Percentiles rank a stretch among this genome's conserved stretches.
These are phyloP conservation scores for Petasospora rhodanensis DNA, from an alignment of 1,139 yeast species.

Conservation along the genomic window DNA sequence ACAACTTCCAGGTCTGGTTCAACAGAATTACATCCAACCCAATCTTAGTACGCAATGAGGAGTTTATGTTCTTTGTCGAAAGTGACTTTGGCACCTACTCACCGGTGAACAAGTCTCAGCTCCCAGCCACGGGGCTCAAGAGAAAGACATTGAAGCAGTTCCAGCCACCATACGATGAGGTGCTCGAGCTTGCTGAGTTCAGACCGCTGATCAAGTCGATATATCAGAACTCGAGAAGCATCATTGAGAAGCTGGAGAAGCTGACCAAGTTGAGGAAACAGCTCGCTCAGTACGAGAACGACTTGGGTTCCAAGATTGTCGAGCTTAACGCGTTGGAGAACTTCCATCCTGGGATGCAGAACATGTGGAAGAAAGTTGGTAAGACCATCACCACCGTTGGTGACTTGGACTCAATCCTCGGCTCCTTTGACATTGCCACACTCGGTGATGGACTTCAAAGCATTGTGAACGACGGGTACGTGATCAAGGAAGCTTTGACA, in stretches of 20 bases:
- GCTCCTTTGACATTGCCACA: constrained; percentile 69
- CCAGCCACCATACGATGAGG: constrained; percentile 88
- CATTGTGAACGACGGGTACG: constrained; percentile 71
- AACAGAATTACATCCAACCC: constrained; percentile 71
- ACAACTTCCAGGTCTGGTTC: constrained; percentile 81
- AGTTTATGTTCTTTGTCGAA: constrained; percentile 81
- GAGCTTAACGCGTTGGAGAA: constrained; percentile 48
- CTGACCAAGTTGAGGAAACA: constrained; percentile 51
- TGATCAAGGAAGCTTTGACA: constrained; percentile 87
- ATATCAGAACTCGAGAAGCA: constrained; percentile 56
- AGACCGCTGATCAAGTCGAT: constrained; percentile 80
- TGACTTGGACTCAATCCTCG: constrained; percentile 71
- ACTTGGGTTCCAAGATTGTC: constrained; percentile 56
- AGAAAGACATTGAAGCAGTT: constrained; percentile 89
- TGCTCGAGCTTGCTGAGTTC: constrained; percentile 72
- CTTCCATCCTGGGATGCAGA: constrained; percentile 64
- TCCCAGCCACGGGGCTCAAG: constrained; percentile 74
- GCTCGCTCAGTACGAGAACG: constrained; percentile 54
- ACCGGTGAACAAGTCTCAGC: constrained; percentile 54
- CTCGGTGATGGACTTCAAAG: constrained; percentile 71
- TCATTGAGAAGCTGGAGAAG: constrained; percentile 51
- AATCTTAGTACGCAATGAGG: constrained; percentile 78
- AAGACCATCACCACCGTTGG: constrained; percentile 67
- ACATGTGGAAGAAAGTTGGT: constrained; percentile 77
- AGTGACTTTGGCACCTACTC: constrained; percentile 76